Conservation (phyloP, 2,329 filamentous ascomycete species). For the Leptographium galeiforme region DNA sequence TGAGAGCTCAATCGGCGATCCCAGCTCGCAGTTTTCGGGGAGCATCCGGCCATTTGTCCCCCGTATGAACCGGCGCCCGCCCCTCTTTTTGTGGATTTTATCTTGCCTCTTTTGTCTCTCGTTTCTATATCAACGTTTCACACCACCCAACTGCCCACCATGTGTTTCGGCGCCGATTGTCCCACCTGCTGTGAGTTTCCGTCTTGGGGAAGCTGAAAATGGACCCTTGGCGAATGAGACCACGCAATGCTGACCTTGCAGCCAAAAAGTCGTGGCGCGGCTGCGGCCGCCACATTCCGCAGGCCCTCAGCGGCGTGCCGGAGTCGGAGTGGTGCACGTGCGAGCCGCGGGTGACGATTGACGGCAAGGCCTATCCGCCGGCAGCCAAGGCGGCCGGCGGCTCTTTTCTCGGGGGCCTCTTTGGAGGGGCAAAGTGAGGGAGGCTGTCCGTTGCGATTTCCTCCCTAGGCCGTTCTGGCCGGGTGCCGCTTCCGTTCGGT, state of each 20-base stretch:
- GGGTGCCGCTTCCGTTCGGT: too few relatives aligned
- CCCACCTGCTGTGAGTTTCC: constrained; percentile 25
- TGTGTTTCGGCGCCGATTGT: constrained; percentile 29
- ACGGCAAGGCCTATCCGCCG: constrained; percentile 32
- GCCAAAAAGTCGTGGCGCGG: constrained; percentile 36
- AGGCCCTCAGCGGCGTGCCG: constrained; percentile 28
- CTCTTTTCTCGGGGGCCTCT: constrained; percentile 22
- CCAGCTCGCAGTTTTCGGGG: too few relatives aligned
- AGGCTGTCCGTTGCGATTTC: too few relatives aligned
- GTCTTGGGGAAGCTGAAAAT: too few relatives aligned
- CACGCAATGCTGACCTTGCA: constrained; percentile 12
- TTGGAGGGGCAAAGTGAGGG: constrained; percentile 5
- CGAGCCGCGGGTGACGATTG: constrained; percentile 27
- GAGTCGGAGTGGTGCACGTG: constrained; percentile 35
- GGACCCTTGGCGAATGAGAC: too few relatives aligned
- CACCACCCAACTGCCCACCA: constrained; percentile 13
- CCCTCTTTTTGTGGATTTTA: too few relatives aligned
- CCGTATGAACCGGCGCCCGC: too few relatives aligned
- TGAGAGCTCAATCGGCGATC: background rate
- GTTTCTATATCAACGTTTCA: too few relatives aligned
- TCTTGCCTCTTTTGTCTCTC: too few relatives aligned
- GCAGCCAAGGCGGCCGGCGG: constrained; percentile 25
- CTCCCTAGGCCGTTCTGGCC: too few relatives aligned
- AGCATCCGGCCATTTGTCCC: too few relatives aligned
- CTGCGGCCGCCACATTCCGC: constrained; percentile 32